Base-by-base conservation (phyloP, 1,284 basidiomycete species). In the Ustilago hordei region DNA sequence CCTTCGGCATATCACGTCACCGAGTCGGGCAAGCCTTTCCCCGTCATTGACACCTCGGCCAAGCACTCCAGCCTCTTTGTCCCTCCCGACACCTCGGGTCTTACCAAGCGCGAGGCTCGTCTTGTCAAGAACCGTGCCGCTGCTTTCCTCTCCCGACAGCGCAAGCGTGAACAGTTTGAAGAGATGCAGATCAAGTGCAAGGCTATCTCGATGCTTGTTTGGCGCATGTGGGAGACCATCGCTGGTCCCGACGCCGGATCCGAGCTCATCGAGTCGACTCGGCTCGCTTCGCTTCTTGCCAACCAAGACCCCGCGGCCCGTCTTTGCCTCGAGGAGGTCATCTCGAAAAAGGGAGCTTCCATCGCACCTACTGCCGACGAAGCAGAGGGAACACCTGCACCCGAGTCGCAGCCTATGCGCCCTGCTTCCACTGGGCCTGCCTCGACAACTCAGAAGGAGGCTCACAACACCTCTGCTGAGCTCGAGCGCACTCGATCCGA, bases 151-250 rank as follows among this genome's bases (percentile, higher is more conserved):
- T 92, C 91, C 86, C 89, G 93, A 83, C 93, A 95, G 87, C 90
- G 93, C 81, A 95, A 95, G 87, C 91, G 93, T 69, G 93, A 95
- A 87, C 93, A 95, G 87, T 95, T 94, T 83, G 93, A 95, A 87
- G 89, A 87, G 84, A 93, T 95, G 91, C 93, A 95, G 89, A 87
- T 91, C 92, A 94, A 89, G 88, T 89, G 88, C 67, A 78, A 75
- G 34, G 70, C 68, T 11, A 76, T 87, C 45, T 82, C 81, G 43
- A 80, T 81, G 60, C 68, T 84, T 23, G 80, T 75, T 1, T 85
- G 82, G 82, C 66, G 70, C 31, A 76, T 85, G 69, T 85, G 78
- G 75, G 79, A 82, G 60, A 57, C 66, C 48, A 74, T 79, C 39
- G 79, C 79, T 28, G 81, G 79, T 8, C 38, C 70, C 19, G 76